Base-by-base conservation (phyloP, 2,329 filamentous ascomycete genomes). In the Berkeleyomyces basicola region DNA sequence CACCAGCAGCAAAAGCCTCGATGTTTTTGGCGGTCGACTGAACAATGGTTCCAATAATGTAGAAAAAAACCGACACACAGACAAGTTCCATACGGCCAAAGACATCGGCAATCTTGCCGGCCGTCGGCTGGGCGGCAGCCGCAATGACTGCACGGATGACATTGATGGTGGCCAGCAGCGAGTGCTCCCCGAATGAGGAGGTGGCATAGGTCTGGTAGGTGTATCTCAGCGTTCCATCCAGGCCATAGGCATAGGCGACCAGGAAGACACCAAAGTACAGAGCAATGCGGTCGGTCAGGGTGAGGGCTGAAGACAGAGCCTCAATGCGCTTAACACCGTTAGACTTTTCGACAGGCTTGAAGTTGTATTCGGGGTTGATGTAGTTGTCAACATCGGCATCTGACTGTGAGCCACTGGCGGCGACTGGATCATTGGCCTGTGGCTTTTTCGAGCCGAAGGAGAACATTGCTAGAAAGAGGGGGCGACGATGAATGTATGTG, bases 261-360 rank as follows among this genome's bases (percentile, higher is more conserved):
- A 86, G 70, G 69, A 86, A 86, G 66, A 86, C 74, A 33, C 82
- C 76, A 7, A 79, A 68, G 71, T 86, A 85, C 69, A 87, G 77
- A 65, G 76, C 74, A 64, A 81, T 66, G 39, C 81, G 80, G 69
- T 85, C 81, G 11, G 67, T 64, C 3, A 71, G 65, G 16, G 78
- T 81, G 44, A 85, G 76, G 65, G 80, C 76, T 7, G 75, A 71
- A 5, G 78, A 72, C 57, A 85, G 73, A 39, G 78, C 79, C 70
- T 84, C 80, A 65, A 85, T 78, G 9, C 82, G 79, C n/a, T 70
- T 72, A 5, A 86, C 82, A 70, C 83, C 83, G 4, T 80, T 72
- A 4, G 75, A 77, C 64, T 72, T 75, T 3, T 69, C 66, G 10
- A 64, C 53, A 33, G 39, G 16, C 40, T 51, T 40, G 59, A 23